Conservation (phyloP, 1,139 yeast genomes). For the Kluyveromyces sp. region DNA sequence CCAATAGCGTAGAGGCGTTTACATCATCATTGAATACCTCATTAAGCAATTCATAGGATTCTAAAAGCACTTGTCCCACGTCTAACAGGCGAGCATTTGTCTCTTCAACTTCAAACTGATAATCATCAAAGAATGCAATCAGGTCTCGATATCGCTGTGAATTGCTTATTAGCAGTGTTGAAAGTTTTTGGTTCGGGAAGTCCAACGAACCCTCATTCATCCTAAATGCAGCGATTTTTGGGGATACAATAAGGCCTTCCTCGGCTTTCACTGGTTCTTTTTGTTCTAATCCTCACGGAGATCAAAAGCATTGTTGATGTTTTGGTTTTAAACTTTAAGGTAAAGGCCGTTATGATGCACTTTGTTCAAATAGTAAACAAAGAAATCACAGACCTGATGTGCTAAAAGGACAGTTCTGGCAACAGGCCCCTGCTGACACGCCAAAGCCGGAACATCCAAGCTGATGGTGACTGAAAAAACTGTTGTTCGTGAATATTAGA, state of each 20-base stretch:
- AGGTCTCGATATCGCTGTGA: neutral
- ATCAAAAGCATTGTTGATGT: neutral
- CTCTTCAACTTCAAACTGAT: conserved; percentile 2
- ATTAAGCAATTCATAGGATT: neutral
- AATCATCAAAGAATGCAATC: conserved; percentile 3
- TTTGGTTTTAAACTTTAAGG: neutral
- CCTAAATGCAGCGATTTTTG: too few relatives aligned
- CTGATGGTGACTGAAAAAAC: neutral
- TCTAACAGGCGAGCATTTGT: conserved; percentile 2
- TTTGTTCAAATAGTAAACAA: neutral
- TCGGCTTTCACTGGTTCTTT: too few relatives aligned
- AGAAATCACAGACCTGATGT: neutral
- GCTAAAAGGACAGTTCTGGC: too few relatives aligned
- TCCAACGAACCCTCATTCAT: neutral
- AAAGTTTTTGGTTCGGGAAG: neutral
- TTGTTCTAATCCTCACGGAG: too few relatives aligned
- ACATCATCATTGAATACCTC: conserved; percentile 3
- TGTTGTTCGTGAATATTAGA: neutral
- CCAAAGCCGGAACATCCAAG: too few relatives aligned
- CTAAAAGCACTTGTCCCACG: conserved; percentile 1
- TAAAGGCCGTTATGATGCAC: neutral
- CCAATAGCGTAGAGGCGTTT: conserved; percentile 7
- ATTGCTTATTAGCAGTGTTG: neutral
- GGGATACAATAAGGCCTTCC: too few relatives aligned
- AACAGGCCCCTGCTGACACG: too few relatives aligned